Evolutionary conservation across 305 asterid genomes (phyloP).

Genomic region (Solanum aculeatissimum): DNA sequence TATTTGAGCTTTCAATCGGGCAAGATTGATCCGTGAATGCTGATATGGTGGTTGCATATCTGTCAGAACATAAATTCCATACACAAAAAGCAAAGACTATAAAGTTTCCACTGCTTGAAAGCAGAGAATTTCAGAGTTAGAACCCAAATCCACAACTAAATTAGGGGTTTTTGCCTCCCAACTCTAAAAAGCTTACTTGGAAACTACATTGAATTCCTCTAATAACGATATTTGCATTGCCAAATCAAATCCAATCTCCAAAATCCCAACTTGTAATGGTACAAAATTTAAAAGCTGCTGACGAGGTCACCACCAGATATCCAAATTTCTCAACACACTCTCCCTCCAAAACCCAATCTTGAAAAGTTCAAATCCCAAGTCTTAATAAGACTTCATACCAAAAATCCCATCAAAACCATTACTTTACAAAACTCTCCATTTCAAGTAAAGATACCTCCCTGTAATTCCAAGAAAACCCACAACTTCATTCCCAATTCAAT

Average conservation of each 20-base stretch:
- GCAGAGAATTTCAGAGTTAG: conserved; percentile 11
- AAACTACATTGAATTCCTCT: conserved; percentile 22
- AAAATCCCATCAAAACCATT: conserved; percentile 8
- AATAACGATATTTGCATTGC: conserved; percentile 22
- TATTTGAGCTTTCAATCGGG: conserved; percentile 58
- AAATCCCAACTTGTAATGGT: conserved; percentile 11
- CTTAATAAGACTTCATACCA: conserved; percentile 8
- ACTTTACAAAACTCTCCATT: conserved; percentile 19
- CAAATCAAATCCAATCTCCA: conserved; percentile 39
- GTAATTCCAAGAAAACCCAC: conserved; percentile 40
- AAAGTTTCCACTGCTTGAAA: conserved; percentile 12
- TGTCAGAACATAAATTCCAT: conserved; percentile 40
- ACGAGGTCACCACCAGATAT: conserved; percentile 45
- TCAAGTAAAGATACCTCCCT: conserved; percentile 17
- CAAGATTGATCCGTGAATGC: conserved; percentile 59
- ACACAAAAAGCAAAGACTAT: conserved; percentile 16
- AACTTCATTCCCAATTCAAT: conserved; percentile 12
- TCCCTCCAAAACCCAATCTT: conserved; percentile 70
- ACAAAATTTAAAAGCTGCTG: conserved; percentile 14
- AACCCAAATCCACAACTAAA: conserved; percentile 18
- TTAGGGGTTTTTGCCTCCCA: conserved; percentile 36
- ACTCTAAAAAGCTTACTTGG: conserved; percentile 33
- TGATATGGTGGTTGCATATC: conserved; percentile 72
- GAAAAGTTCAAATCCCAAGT: conserved; percentile 21
- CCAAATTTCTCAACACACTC: conserved; percentile 52